Conservation (phyloP, 352 stramenopile species). For the Phytophthora pinifolia region DNA sequence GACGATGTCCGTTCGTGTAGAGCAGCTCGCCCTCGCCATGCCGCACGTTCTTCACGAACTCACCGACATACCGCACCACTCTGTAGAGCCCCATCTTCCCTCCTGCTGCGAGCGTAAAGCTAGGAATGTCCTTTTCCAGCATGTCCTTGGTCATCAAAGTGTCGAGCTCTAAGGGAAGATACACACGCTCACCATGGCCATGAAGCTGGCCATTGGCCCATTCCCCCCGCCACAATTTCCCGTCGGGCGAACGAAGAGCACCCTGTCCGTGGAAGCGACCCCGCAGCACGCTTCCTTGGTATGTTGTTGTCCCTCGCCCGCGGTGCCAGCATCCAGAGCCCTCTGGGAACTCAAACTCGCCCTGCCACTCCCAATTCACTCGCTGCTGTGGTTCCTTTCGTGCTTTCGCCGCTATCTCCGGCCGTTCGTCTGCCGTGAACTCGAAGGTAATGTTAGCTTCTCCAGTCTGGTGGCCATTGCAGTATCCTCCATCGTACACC, state of each 20-base stretch:
- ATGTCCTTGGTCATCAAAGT: slow-evolving; percentile 38
- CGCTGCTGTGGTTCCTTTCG: slow-evolving; percentile 7
- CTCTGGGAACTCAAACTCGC: slow-evolving; percentile 70
- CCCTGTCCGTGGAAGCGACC: slow-evolving; percentile 67
- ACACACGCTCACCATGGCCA: slow-evolving; percentile 49
- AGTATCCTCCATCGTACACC: slow-evolving; percentile 58
- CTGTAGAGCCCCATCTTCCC: slow-evolving; percentile 46
- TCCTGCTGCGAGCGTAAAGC: slow-evolving; percentile 3
- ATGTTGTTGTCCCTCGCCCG: slow-evolving; percentile 54
- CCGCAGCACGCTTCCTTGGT: slow-evolving; percentile 51
- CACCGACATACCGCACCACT: slow-evolving; percentile 55
- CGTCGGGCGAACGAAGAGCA: slow-evolving; percentile 51
- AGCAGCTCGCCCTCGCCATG: slow-evolving; percentile 50
- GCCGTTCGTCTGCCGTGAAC: slow-evolving; percentile 16
- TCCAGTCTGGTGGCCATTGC: slow-evolving; percentile 46
- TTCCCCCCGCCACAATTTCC: slow-evolving; percentile 49
- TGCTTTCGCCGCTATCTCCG: neutral
- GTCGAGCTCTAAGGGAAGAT: slow-evolving; percentile 48
- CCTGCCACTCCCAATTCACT: slow-evolving; percentile 37
- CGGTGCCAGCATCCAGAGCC: slow-evolving; percentile 61
- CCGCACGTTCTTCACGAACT: slow-evolving; percentile 45
- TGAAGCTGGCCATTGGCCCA: slow-evolving; percentile 58
- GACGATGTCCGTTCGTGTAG: slow-evolving; percentile 57
- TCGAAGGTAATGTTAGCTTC: slow-evolving; percentile 41
- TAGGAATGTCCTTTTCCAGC: slow-evolving; percentile 16